Percentiles rank a stretch among this genome's conserved stretches.
Evolutionary conservation across 2,329 filamentous ascomycete genomes (phyloP).

Genomic region (Ophiostoma ips): DNA sequence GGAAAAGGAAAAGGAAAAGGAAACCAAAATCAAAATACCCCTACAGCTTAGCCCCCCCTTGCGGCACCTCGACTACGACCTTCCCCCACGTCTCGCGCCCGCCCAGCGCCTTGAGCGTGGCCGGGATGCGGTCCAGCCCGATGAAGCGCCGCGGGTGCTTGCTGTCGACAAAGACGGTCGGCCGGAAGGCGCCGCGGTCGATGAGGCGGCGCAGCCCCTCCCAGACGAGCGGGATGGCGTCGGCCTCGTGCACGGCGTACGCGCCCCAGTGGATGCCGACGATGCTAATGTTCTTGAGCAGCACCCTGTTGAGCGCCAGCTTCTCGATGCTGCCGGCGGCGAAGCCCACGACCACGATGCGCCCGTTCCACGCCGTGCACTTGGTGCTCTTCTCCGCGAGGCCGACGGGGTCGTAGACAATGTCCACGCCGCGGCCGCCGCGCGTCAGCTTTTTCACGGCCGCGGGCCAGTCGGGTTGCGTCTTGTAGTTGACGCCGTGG

Average conservation of each 20-base stretch:
- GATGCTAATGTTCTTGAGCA: constrained; percentile 85
- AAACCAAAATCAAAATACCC: too few species aligned
- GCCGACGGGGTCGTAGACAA: constrained; percentile 90
- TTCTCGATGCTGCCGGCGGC: constrained; percentile 80
- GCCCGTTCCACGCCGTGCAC: constrained; percentile 86
- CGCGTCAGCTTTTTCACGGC: constrained; percentile 68
- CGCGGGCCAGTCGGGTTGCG: constrained; percentile 47
- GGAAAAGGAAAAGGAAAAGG: too few species aligned
- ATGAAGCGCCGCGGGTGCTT: constrained; percentile 37
- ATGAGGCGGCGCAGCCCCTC: constrained; percentile 68
- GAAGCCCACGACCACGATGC: constrained; percentile 79
- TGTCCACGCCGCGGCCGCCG: constrained; percentile 61
- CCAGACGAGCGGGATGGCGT: constrained; percentile 64
- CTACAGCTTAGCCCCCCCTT: constrained; percentile 24
- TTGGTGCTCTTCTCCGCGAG: constrained; percentile 78
- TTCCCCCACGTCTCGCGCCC: constrained; percentile 86
- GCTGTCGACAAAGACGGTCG: constrained; percentile 61
- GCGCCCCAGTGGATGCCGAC: constrained; percentile 88
- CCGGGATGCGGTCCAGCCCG: constrained; percentile 40
- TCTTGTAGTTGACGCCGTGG: constrained; percentile 63
- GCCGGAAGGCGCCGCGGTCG: constrained; percentile 60
- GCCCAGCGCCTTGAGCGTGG: constrained; percentile 38
- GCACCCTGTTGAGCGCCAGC: constrained; percentile 78
- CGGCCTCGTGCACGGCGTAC: constrained; percentile 60
- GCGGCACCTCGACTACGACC: constrained; percentile 76